Conservation (phyloP, 2,329 filamentous ascomycete genomes). For the Hypoxylon sp. region DNA sequence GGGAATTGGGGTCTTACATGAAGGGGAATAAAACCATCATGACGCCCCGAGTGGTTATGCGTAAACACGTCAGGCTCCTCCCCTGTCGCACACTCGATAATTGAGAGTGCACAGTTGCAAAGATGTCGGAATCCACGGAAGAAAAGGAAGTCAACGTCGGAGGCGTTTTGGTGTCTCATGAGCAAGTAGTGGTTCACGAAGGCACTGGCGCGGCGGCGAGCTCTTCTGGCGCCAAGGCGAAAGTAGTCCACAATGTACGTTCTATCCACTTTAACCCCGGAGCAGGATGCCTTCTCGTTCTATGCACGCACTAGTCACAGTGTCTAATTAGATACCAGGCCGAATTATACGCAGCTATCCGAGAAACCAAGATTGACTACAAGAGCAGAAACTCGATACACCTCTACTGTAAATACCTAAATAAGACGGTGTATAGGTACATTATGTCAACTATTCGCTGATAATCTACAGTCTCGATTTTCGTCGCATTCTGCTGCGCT, state of each 20-base stretch:
- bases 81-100: background rate
- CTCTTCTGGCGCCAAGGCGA: conserved; percentile 56
- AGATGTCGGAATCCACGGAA: conserved; percentile 35
- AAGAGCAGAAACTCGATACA: conserved; percentile 60
- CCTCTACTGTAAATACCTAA: conserved; percentile 56
- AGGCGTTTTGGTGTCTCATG: conserved; percentile 38
- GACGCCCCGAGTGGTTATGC: conserved; percentile 13
- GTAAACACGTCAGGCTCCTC: conserved; percentile 10
- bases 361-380: conserved; percentile 61
- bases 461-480: conserved; percentile 57
- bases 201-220: conserved; percentile 51
- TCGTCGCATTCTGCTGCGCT: conserved; percentile 62
- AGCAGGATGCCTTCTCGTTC: background rate
- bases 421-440: background rate
- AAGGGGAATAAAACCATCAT: conserved; percentile 34
- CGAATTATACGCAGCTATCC: conserved; percentile 63
- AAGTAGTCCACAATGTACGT: conserved; percentile 60
- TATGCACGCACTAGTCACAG: background rate
- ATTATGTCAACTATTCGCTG: conserved; percentile 11
- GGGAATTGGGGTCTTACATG: conserved; percentile 12
- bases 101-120: conserved; percentile 5
- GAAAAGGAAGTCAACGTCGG: conserved; percentile 33
- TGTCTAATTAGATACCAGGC: conserved; percentile 55
- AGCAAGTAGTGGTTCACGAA: conserved; percentile 48
- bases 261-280: background rate